Percentiles rank a stretch among this genome's conserved stretches.
Evolutionary conservation across 2,329 filamentous ascomycete genomes (phyloP).

Genomic region (Colletotrichum ledebouriae): DNA sequence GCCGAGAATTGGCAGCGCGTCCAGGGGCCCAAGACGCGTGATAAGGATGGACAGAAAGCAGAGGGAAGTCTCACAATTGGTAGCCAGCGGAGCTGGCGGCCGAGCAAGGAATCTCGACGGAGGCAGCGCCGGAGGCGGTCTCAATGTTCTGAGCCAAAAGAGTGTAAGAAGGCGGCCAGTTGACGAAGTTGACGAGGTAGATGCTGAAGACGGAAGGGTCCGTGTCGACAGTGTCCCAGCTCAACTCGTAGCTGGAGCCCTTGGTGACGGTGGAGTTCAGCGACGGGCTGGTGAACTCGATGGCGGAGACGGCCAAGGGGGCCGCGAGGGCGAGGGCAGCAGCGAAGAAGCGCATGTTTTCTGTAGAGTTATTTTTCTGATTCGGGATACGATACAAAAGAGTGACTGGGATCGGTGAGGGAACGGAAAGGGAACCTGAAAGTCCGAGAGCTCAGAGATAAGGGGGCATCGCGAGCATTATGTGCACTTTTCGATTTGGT

Average conservation of each 20-base stretch:
- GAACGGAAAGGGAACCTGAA: constrained; percentile 23
- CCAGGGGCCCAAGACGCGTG: constrained; percentile 12
- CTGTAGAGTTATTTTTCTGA: constrained; percentile 4
- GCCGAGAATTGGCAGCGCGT: not conserved
- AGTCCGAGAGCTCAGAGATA: not conserved
- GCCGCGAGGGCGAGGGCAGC: constrained; percentile 49
- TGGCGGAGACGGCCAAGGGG: constrained; percentile 49
- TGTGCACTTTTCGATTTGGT: constrained; percentile 22
- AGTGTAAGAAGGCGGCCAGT: constrained; percentile 57
- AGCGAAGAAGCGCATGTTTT: constrained; percentile 48
- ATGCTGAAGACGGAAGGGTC: constrained; percentile 56
- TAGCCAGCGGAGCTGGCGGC: constrained; percentile 53
- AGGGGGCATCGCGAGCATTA: constrained; percentile 34
- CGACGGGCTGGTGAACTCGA: constrained; percentile 49
- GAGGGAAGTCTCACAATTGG: constrained; percentile 49
- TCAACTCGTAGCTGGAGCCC: constrained; percentile 51
- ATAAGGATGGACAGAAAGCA: constrained; percentile 33
- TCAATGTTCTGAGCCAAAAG: constrained; percentile 53
- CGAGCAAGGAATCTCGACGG: constrained; percentile 56
- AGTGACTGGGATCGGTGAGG: constrained; percentile 41
- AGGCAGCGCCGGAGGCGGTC: constrained; percentile 48
- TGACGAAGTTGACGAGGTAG: constrained; percentile 60
- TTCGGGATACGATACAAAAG: constrained; percentile 33
- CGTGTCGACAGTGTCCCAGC: constrained; percentile 56
- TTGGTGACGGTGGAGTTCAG: constrained; percentile 54